Evolutionary conservation across 129 eudicot species (phyloP), one percentile per base, ranked within the genome.

Genomic region (Chrysanthemum seticuspe): DNA sequence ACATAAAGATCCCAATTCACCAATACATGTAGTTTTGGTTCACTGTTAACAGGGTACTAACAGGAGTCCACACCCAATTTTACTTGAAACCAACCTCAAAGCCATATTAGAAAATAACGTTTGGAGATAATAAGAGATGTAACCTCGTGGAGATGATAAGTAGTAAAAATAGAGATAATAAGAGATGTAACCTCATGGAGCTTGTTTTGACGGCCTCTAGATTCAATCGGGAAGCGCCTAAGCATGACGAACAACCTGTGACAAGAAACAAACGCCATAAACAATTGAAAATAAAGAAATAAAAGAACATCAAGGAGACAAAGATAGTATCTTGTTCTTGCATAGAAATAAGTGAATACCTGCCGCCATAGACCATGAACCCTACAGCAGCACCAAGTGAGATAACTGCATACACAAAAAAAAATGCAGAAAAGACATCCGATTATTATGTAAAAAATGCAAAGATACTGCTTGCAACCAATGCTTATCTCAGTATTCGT

Each of bases 331-430:
- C 5, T 75, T 69, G 23, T 62, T 25, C 21, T 58, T 68, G 4
- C 10, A 65, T 12, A 16, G 60, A 6, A 40, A 68, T 11, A 70
- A 51, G 21, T 21, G n/a, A 6, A 31, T 80, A 85, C 97, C 97
- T 91, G 63, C 91, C 91, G 53, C 97, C 97, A 60, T 91, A 91
- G 57, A 91, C 78, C 66, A 91, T 63, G 78, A 91, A 91, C 3
- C 95, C 97, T 16, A 87, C 55, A 31, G 95, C 97, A 49, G 95
- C 97, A 68, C 59, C 65, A 56, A 85, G 85, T 12, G 97, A 90
- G 71, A 78, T 71, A 59, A 85, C 97, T 90, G 86, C 86, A 86
- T 15, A 69, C 50, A 80, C 4, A 77, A 48, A 13, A 45, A 62
- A 60, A 4, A 6, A 18, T 2, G 15, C 57, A 60, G 25, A 59